Conservation (phyloP, 768 basidiomycete genomes). For the Infundibulicybe gibba region DNA sequence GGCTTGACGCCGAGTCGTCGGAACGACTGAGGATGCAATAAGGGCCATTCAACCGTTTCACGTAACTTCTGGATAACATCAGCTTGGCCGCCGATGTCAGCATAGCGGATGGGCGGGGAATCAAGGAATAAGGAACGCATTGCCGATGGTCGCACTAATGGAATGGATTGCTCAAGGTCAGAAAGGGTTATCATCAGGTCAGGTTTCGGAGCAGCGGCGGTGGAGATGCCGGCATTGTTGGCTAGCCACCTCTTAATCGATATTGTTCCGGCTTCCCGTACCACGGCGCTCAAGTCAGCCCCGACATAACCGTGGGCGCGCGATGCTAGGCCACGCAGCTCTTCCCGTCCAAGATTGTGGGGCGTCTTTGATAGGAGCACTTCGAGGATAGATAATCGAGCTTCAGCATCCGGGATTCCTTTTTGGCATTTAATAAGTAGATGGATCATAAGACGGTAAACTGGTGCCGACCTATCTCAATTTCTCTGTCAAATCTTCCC, state of each 20-base stretch:
- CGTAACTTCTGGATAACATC: constrained; percentile 79
- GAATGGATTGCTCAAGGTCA: constrained; percentile 72
- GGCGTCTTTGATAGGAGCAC: constrained; percentile 83
- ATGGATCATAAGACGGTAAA: constrained; percentile 1
- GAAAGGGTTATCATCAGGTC: constrained; percentile 41
- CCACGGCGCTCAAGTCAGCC: constrained; percentile 88
- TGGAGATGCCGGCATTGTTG: constrained; percentile 9
- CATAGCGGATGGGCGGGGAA: constrained; percentile 74
- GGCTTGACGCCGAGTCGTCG: constrained; percentile 82
- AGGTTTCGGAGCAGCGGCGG: constrained; percentile 10
- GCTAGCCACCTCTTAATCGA: constrained; percentile 84
- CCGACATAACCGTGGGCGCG: constrained; percentile 96
- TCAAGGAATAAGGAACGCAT: constrained; percentile 93
- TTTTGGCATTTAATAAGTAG: constrained; percentile 1
- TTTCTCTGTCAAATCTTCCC: constrained; percentile 90
- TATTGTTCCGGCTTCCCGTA: constrained; percentile 88
- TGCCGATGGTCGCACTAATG: constrained; percentile 84
- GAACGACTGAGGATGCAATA: constrained; percentile 84
- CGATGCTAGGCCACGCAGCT: constrained; percentile 65
- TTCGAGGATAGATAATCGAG: constrained; percentile 81
- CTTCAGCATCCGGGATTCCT: constrained; percentile 89
- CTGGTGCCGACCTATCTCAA: constrained; percentile 76
- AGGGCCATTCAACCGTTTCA: constrained; percentile 95
- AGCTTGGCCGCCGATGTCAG: constrained; percentile 88
- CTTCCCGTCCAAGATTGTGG: constrained; percentile 55